Conservation (phyloP, 768 basidiomycete species). For the Boletus vinaceobasis region DNA sequence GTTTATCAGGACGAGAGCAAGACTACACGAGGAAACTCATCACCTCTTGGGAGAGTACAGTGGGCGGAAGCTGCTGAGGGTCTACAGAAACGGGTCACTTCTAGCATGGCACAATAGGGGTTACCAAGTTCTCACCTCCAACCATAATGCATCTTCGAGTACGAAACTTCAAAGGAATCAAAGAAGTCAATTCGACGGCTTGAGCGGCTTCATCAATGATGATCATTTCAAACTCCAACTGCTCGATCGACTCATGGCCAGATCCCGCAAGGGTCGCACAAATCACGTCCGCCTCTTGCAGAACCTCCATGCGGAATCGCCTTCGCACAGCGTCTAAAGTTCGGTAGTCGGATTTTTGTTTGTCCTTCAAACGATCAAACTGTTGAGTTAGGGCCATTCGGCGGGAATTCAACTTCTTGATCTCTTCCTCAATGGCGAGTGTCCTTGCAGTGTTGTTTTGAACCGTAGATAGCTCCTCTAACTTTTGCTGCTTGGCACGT, state of each 20-base stretch:
- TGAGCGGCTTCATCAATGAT: slow-evolving; percentile 99
- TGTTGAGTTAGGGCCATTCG: slow-evolving; percentile 63
- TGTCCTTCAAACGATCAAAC: slow-evolving; percentile 76
- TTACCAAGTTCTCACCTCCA: slow-evolving; percentile 51
- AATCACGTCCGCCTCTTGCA: slow-evolving; percentile 88
- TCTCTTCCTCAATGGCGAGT: slow-evolving; percentile 64
- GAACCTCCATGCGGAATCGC: slow-evolving; percentile 67
- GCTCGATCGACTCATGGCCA: slow-evolving; percentile 81
- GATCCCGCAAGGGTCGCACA: slow-evolving; percentile 92
- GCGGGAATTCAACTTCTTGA: slow-evolving; percentile 60
- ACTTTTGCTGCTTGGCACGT: slow-evolving; percentile 52
- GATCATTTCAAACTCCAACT: slow-evolving; percentile 89
- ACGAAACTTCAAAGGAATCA: slow-evolving; percentile 91
- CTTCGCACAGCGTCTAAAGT: slow-evolving; percentile 81
- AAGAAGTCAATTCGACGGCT: slow-evolving; percentile 88
- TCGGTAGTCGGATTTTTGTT: slow-evolving; percentile 74
- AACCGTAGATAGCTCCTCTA: slow-evolving; percentile 53
- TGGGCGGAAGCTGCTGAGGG: slow-evolving; percentile 95
- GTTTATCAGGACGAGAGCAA: slow-evolving; percentile 15
- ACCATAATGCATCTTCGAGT: slow-evolving; percentile 88
- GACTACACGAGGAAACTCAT: slow-evolving; percentile 23
- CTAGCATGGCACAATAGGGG: not conserved
- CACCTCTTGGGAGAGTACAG: slow-evolving; percentile 67
- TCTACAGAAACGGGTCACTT: slow-evolving; percentile 38
- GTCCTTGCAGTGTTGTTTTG: slow-evolving; percentile 56